Conservation (phyloP, 2,329 filamentous ascomycete genomes). For the Ophiocordyceps robertsii region DNA sequence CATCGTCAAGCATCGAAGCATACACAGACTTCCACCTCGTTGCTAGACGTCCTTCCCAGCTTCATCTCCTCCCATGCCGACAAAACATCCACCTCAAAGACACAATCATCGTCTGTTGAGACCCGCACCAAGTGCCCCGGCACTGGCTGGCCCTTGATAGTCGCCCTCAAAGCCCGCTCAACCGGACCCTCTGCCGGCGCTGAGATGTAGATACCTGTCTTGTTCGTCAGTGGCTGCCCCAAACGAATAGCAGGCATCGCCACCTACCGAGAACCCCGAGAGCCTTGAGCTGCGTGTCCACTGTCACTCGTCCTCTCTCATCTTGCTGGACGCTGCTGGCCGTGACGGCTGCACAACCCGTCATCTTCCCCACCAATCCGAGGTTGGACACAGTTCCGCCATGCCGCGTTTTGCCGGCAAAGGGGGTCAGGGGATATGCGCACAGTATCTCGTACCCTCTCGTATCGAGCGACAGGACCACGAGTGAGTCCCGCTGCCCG, state of each 20-base stretch:
- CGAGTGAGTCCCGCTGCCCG: constrained; percentile 31
- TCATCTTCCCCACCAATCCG: constrained; percentile 80
- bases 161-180: constrained; percentile 55
- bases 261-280: constrained; percentile 57
- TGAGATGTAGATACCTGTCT: constrained; percentile 59
- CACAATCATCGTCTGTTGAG: constrained; percentile 33
- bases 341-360: constrained; percentile 66
- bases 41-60: constrained; percentile 61
- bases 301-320: constrained; percentile 43
- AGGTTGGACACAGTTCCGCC: constrained; percentile 50
- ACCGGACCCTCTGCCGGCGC: constrained; percentile 47
- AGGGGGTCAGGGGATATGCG: constrained; percentile 51
- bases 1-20: constrained; percentile 28
- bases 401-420: constrained; percentile 26
- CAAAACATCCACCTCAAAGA: constrained; percentile 67
- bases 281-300: constrained; percentile 65
- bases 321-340: constrained; percentile 42
- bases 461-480: constrained; percentile 48
- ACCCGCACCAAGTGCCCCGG: constrained; percentile 52
- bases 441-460: constrained; percentile 72
- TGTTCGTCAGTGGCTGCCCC: neutral
- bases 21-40: constrained; percentile 61
- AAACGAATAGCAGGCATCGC: too few relatives aligned
- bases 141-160: constrained; percentile 59
- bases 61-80: constrained; percentile 66